Evolutionary conservation across 78 protist species (phyloP).

Genomic region (Mastigamoeba balamuthi): DNA sequence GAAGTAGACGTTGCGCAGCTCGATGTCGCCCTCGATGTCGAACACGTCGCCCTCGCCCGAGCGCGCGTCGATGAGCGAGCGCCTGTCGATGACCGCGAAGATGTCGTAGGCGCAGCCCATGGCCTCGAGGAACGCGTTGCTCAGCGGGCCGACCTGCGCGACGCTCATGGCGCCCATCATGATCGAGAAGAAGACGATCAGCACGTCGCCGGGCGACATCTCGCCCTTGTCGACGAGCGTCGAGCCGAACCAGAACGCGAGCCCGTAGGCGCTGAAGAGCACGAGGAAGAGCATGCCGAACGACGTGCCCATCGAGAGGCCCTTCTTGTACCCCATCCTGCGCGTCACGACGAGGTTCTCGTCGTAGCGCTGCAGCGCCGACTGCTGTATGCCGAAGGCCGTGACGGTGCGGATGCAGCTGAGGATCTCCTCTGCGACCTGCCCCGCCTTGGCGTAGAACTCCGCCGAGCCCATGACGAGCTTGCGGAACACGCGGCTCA

Average conservation of each 20-base stretch:
- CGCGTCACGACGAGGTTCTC: conserved; percentile 4
- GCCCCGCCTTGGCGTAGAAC: not conserved
- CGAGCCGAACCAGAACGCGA: conserved; percentile 58
- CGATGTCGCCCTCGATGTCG: conserved; percentile 31
- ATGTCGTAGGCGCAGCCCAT: conserved; percentile 52
- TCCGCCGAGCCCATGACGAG: not conserved
- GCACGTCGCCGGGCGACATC: conserved; percentile 20
- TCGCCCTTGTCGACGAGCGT: conserved; percentile 20
- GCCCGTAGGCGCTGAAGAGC: conserved; percentile 15
- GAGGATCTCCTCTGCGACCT: not conserved
- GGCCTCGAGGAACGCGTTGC: conserved; percentile 37
- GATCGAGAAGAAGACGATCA: conserved; percentile 49
- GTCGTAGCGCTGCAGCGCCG: not conserved
- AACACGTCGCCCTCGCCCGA: not conserved
- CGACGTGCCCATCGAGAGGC: conserved; percentile 33
- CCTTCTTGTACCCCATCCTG: conserved; percentile 13
- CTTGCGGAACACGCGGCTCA: not conserved
- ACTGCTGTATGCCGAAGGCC: not conserved
- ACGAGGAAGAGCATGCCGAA: conserved; percentile 34
- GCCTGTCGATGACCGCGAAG: not conserved
- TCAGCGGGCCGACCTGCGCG: conserved; percentile 43
- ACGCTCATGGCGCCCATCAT: conserved; percentile 52
- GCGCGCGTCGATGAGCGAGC: not conserved
- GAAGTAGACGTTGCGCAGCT: conserved; percentile 44
- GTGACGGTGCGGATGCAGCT: conserved; percentile 37